Conservation (phyloP, 345 rosid species). For the Zanthoxylum bungeanum region DNA sequence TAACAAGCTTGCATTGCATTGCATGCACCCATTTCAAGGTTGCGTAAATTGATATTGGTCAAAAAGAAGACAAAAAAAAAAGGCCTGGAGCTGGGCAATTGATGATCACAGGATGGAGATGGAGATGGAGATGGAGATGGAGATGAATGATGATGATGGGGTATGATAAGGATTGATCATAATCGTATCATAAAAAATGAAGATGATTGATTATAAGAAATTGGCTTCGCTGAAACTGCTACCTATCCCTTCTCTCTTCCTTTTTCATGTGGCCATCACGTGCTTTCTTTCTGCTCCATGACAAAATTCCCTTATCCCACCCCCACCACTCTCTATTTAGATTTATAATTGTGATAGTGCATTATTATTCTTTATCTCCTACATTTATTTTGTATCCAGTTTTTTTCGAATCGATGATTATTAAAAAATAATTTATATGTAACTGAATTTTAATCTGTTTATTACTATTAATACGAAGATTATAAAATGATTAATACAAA, state of each 20-base stretch:
- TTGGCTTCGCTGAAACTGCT: too few species aligned
- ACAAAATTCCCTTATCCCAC: neutral
- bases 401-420: too few species aligned
- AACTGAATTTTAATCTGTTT: too few species aligned
- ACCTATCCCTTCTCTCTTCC: too few species aligned
- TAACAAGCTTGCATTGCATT: neutral
- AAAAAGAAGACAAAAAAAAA: neutral
- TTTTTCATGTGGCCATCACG: constrained; percentile 14
- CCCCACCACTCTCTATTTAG: neutral
- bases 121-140: neutral
- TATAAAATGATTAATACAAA: too few species aligned
- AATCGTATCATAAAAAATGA: neutral
- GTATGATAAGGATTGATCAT: neutral
- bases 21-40: neutral
- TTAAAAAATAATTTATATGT: too few species aligned
- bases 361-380: too few species aligned
- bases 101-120: neutral
- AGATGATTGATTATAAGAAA: neutral
- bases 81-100: neutral
- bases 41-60: neutral
- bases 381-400: too few species aligned
- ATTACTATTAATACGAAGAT: too few species aligned
- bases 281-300: neutral
- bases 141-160: neutral
- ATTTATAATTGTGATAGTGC: neutral